phyloP scores from a whole-genome alignment of 768 basidiomycete genomes.

The Boletellus ananas region DNA sequence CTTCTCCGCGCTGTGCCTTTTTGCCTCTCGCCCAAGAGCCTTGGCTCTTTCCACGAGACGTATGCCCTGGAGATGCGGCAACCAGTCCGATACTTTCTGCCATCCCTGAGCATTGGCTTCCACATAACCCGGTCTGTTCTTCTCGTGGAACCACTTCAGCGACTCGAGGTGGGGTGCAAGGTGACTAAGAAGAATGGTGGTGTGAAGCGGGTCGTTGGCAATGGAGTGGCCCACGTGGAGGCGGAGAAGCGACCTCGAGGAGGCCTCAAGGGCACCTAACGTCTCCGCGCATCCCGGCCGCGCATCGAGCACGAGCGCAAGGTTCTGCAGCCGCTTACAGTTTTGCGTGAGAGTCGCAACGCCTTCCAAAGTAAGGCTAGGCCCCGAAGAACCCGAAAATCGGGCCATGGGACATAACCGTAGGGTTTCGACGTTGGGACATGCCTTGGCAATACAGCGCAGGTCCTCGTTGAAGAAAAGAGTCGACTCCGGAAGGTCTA shows the following conservation, averaged over 20 bases:
- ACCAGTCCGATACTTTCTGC: slow-evolving; percentile 63
- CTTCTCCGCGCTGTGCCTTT: slow-evolving; percentile 33
- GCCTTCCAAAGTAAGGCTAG: slow-evolving; percentile 63
- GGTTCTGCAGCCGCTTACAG: slow-evolving; percentile 61
- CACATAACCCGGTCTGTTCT: slow-evolving; percentile 64
- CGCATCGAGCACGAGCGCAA: slow-evolving; percentile 64
- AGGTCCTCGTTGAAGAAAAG: slow-evolving; percentile 63
- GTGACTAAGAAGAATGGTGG: slow-evolving; percentile 72
- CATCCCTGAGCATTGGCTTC: slow-evolving; percentile 66
- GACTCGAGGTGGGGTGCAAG: slow-evolving; percentile 66
- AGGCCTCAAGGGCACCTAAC: slow-evolving; percentile 43
- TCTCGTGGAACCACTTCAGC: slow-evolving; percentile 76
- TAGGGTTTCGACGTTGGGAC: slow-evolving; percentile 66
- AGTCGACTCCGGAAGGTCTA: slow-evolving; percentile 76
- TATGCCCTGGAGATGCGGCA: slow-evolving; percentile 70
- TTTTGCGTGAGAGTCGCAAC: slow-evolving; percentile 52
- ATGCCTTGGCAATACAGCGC: slow-evolving; percentile 52
- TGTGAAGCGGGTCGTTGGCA: slow-evolving; percentile 63
- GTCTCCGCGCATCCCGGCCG: slow-evolving; percentile 42
- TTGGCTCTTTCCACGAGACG: slow-evolving; percentile 59
- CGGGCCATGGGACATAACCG: slow-evolving; percentile 65
- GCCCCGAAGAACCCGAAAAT: slow-evolving; percentile 50
- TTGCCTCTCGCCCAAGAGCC: slow-evolving; percentile 21
- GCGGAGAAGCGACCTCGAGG: slow-evolving; percentile 65
- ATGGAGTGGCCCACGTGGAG: slow-evolving; percentile 76